Base-by-base conservation (phyloP, 768 basidiomycete species). In the Lepiota venenata region DNA sequence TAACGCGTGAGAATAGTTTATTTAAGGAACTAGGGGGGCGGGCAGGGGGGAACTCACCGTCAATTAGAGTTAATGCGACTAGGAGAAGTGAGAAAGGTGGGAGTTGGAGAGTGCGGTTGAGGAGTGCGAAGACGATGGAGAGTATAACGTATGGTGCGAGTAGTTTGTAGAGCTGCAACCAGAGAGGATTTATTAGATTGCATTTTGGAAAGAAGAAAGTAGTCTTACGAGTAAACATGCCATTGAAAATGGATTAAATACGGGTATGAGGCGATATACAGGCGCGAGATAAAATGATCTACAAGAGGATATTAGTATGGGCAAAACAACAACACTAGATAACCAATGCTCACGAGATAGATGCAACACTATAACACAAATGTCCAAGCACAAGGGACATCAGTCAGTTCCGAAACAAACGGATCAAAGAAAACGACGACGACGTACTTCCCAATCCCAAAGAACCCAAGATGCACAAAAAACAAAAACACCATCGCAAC, bases 231-330 rank as follows among this genome's bases (percentile, higher is more conserved):
- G 69, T 18, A 91, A 74, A 3, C 80, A 64, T 0, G 85, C 78
- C 92, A 93, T 93, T 56, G 88, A 76, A 68, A 93, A 93, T 0
- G 91, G 92, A 57, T 78, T 88, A 66, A 94, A 94, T 47, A 91
- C 79, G 0, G 91, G 90, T 58, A 93, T 85, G 14, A 94, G 75
- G 15, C 91, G 86, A 62, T 92, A 93, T 6, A 93, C 91, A 2
- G 92, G 91, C 38, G 86, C 91, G 16, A 93, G 76, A 66, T 94
- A 93, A 69, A 93, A 93, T 2, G 88, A 90, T 15, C 83, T 86
- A 25, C 25, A 25, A 4, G 6, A 18, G 27, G 48, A 10, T 50
- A 40, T 51, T 4, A 42, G 50, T 15, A 40, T 39, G 18, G 32
- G 38, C 21, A n/a, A 16, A 27, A 43, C 20, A 16, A 4, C 50